phyloP scores from a whole-genome alignment of 257 asterid genomes.

The Rehmannia glutinosa region DNA sequence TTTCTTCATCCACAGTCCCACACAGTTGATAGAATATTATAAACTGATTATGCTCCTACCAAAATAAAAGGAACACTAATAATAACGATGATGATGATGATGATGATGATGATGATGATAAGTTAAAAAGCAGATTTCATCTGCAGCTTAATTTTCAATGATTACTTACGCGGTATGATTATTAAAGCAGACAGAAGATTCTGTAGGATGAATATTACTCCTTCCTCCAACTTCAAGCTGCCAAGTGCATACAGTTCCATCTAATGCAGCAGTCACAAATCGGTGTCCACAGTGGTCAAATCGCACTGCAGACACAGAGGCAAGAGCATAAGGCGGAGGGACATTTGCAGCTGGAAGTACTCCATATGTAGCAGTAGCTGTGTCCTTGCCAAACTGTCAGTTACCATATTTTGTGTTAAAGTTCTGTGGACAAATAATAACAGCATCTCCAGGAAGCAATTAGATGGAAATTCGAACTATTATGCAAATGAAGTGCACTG shows the following conservation, averaged over 20 bases:
- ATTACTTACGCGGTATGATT: conserved; percentile 76
- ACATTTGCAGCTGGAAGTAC: conserved; percentile 97
- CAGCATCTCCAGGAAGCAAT: conserved; percentile 1
- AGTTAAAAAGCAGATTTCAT: neutral
- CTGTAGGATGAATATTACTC: conserved; percentile 84
- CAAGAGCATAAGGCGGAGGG: conserved; percentile 88
- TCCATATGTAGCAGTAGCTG: conserved; percentile 92
- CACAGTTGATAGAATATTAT: too few species aligned
- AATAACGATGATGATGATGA: too few species aligned
- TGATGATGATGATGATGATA: too few species aligned
- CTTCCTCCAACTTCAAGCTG: conserved; percentile 99
- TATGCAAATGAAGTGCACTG: neutral
- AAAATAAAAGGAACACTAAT: too few species aligned
- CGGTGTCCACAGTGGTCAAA: conserved; percentile 94
- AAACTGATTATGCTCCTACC: too few species aligned
- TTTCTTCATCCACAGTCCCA: too few species aligned
- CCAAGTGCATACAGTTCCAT: conserved; percentile 98
- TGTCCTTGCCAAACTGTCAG: conserved; percentile 86
- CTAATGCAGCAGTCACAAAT: conserved; percentile 86
- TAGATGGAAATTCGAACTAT: neutral
- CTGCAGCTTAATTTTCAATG: conserved; percentile 17
- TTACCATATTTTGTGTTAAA: conserved; percentile 23
- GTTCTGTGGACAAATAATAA: conserved; percentile 10
- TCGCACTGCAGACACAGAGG: conserved; percentile 80
- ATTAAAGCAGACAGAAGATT: conserved; percentile 84